Percentiles rank a stretch among this genome's conserved stretches.
These are phyloP conservation scores for Aquilaria malaccensis DNA, from an alignment of 345 rosid genomes.

Conservation along the genomic window DNA sequence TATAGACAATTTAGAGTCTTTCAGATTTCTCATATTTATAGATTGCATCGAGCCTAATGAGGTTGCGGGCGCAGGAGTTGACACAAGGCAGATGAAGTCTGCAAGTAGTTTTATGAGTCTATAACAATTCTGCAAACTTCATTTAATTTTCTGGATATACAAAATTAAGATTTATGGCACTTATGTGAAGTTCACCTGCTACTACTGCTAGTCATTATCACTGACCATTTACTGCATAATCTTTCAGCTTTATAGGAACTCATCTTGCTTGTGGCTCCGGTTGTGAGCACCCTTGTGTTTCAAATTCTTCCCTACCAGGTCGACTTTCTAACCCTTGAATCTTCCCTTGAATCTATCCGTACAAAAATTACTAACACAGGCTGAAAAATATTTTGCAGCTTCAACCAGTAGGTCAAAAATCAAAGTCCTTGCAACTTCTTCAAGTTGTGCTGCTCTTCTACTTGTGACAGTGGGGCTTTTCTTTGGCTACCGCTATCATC, in stretches of 20 bases:
- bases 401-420: constrained; percentile 53
- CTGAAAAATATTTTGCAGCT: constrained; percentile 27
- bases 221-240: background rate
- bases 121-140: no score
- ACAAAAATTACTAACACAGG: background rate
- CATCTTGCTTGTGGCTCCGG: constrained; percentile 60
- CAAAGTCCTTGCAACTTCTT: constrained; percentile 36
- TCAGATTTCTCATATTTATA: background rate
- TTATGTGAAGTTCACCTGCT: background rate
- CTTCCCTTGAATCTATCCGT: background rate
- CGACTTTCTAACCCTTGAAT: constrained; percentile 4
- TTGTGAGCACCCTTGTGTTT: constrained; percentile 60
- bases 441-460: constrained; percentile 46
- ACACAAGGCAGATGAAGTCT: no score
- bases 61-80: no score
- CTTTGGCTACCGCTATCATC: constrained; percentile 42
- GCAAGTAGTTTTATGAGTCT: no score
- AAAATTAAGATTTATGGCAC: no score
- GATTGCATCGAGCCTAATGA: background rate
- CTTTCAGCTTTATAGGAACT: constrained; percentile 65
- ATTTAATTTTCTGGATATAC: no score
- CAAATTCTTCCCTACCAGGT: constrained; percentile 57
- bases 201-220: background rate
- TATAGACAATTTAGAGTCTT: background rate
- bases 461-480: constrained; percentile 42